Evolutionary conservation across 306 rosid genomes (phyloP), one percentile per base, ranked within the genome.

Genomic region (Cicer judaicum): DNA sequence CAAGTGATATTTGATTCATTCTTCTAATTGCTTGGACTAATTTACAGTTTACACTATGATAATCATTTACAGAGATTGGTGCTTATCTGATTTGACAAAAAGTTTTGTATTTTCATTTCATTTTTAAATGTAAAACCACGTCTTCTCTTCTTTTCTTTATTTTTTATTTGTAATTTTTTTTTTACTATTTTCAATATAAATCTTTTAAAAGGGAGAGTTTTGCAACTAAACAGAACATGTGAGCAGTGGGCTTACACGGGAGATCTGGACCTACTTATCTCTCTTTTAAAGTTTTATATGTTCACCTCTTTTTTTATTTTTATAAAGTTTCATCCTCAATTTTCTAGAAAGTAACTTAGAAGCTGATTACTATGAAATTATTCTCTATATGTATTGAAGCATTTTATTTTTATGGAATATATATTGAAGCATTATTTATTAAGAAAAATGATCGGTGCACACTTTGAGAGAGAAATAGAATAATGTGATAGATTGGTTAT

Each of bases 311-410:
- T 10, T 19, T 57, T 15, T 4, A 3, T 24, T 2, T 24, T 24
- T 8, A 0, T 40, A 16, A 21, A 44, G 8, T 15, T 10, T 5
- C 34, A 24, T 29, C 77, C 46, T 47, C 29, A 53, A 39, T 70
- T 70, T 29, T 53, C 15, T 18, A 15, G 42, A 72, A 40, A 29
- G 11, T 57, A 44, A 43, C 61, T 46, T 15, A 59, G 47, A 46
- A 61, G 18, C 21, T 48, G 6, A 74, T 74, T 74, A 5, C 10
- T 7, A 61, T 61, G 78, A 61, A 47, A 41, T 14, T 60, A 43
- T 18, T 14, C 43, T 15, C 21, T 52, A 18, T 49, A 29, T 29
- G 34, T 29, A 29, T 29, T 29, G 34, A 29, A 29, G 34, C 34
- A 29, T 29, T 29, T 29, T 24, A 24, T 29, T 29, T 3, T 29